Conservation (phyloP, 108 stramenopile species). For the Chaetoceros tenuissimus region DNA sequence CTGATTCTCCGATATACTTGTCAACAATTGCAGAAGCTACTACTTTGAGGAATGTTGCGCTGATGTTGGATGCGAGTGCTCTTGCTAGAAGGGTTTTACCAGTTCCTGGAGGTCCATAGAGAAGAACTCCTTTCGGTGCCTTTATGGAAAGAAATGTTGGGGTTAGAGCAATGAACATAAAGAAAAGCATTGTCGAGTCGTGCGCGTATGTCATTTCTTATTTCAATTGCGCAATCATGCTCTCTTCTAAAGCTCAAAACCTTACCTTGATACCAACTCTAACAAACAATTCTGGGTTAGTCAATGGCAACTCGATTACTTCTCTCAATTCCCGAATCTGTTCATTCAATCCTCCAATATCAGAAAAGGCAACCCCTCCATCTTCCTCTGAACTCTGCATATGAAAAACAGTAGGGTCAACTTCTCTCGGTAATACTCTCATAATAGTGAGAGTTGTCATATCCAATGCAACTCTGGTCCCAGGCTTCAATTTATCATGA, state of each 20-base stretch:
- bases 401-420: constrained; percentile 98
- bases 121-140: constrained; percentile 83
- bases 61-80: constrained; percentile 94
- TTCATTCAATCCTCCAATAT: constrained; percentile 95
- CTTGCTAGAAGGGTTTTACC: constrained; percentile 92
- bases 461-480: constrained; percentile 95
- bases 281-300: constrained; percentile 96
- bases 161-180: neutral
- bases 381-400: constrained; percentile 94
- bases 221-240: neutral
- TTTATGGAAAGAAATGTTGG: constrained; percentile 6
- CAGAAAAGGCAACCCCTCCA: constrained; percentile 84
- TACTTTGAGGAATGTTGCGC: constrained; percentile 95
- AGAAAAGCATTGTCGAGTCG: neutral
- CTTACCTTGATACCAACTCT: constrained; percentile 97
- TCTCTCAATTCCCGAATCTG: constrained; percentile 97
- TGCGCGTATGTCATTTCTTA: neutral
- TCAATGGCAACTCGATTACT: constrained; percentile 97
- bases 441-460: constrained; percentile 99
- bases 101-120: constrained; percentile 92
- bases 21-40: constrained; percentile 98
- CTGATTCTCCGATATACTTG: constrained; percentile 99
- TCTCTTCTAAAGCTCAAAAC: neutral
- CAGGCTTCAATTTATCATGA: constrained; percentile 86
- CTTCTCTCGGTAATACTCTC: constrained; percentile 94